Evolutionary conservation across 2,329 filamentous ascomycete genomes (phyloP), one percentile per base, ranked within the genome.

Genomic region (Aspergillus ochraceoroseus): DNA sequence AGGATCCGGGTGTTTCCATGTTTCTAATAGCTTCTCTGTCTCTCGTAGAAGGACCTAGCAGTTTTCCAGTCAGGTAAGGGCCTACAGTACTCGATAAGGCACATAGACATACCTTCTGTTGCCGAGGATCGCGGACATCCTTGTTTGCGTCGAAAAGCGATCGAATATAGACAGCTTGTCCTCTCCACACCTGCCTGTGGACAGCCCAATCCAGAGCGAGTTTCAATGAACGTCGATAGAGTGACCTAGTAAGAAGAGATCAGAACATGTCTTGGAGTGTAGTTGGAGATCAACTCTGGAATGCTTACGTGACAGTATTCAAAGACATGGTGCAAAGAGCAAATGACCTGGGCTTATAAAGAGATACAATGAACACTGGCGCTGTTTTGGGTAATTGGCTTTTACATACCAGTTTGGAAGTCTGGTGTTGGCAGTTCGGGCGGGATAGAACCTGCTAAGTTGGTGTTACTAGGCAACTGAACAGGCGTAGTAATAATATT

Each of bases 1-100:
- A 20, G 92, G 89, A 65, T 98, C 92, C 3, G 92, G 92, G 62
- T 98, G 92, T 71, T 96, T 96, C 90, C 90, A 98, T 66, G 83
- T 85, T 59, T 92, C 80, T 48, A 98, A 72, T 44, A 95, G 64
- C 54, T 83, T 83, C 67, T 96, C 89, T 3, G 92, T 90, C 70
- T 95, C 88, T 47, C 81, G 79, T 52, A 96, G 76, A 43, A 98
- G 68, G 34, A 80, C 80, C 92, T 98, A 29, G 44, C 19, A 49
- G 41, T 30, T 20, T 35, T 38, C 12, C n/a, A 44, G 32, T 33
- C 30, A 38, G 27, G 13, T 28, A 20, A 14, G 12, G 15, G 9
- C 23, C 27, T 28, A 15, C 11, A n/a, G 7, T 11, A 23, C n/a
- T 29, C 12, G 9, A 37, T 11, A 25, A 11, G 4, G 42, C 74